phyloP scores from a whole-genome alignment of 2,329 filamentous ascomycete genomes.

The Pochonia chlamydosporia region DNA sequence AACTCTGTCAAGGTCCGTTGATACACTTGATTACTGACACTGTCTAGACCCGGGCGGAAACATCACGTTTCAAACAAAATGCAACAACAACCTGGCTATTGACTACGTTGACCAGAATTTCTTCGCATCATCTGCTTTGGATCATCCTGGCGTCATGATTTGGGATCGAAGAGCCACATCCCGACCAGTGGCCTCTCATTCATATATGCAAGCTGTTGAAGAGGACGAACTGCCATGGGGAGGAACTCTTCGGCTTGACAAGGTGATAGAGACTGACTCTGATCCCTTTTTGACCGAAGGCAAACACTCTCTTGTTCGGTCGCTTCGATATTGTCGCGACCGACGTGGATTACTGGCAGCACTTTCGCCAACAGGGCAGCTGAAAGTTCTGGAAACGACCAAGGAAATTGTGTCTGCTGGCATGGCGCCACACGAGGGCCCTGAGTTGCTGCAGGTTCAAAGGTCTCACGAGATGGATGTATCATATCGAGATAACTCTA shows the following conservation, averaged over 20 bases:
- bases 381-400: slow-evolving; percentile 54
- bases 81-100: slow-evolving; percentile 68
- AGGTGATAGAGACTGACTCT: slow-evolving; percentile 49
- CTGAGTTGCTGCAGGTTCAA: slow-evolving; percentile 53
- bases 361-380: slow-evolving; percentile 56
- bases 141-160: slow-evolving; percentile 67
- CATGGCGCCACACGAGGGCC: slow-evolving; percentile 38
- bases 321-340: slow-evolving; percentile 58
- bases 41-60: slow-evolving; percentile 43
- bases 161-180: slow-evolving; percentile 68
- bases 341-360: slow-evolving; percentile 56
- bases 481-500: slow-evolving; percentile 43
- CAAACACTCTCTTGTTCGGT: slow-evolving; percentile 56
- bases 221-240: slow-evolving; percentile 59
- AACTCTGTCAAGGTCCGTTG: not conserved
- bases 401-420: slow-evolving; percentile 41
- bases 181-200: slow-evolving; percentile 44
- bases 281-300: slow-evolving; percentile 44
- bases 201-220: slow-evolving; percentile 53
- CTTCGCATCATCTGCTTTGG: slow-evolving; percentile 73
- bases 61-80: slow-evolving; percentile 58
- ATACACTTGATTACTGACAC: not conserved
- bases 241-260: slow-evolving; percentile 51
- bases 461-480: slow-evolving; percentile 59
- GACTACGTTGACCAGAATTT: slow-evolving; percentile 78